Base-by-base conservation (phyloP, 768 basidiomycete genomes). In the Stropharia rugosoannulata region DNA sequence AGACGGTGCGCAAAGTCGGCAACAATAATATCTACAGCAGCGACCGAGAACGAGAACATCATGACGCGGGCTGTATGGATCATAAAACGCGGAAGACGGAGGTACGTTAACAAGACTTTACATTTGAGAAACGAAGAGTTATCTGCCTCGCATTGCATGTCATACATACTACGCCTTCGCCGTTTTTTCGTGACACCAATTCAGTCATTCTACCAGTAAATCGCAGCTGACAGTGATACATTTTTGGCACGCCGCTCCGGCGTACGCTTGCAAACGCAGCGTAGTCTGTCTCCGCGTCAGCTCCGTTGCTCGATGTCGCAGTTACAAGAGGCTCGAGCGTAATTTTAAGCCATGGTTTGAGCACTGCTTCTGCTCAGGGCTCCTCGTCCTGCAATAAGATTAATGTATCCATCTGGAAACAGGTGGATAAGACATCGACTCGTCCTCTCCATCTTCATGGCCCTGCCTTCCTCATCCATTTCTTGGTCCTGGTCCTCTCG, bases 251-350 rank as follows among this genome's bases (percentile, higher is more conserved):
- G 56, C 56, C 66, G 59, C 56, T 58, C 59, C 51, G 65, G 60
- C 41, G 64, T 65, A 39, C 67, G 50, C 44, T 64, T 68, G 50
- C n/a, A n/a, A 60, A 64, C 41, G 62, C 62, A 49, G 60, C 59
- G 47, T 76, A 66, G 13, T 77, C 74, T 27, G 71, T 55, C 54
- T 67, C 61, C 47, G 67, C 62, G 58, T 69, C 60, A 56, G 67
- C 54, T 58, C 67, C 55, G 54, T 70, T 57, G 64, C 69, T 38
- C 60, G 65, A 58, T 59, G 73, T 54, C 65, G 68, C 42, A 69
- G 66, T 57, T 59, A 74, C 69, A 12, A 82, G 81, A 4, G 85
- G 65, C 62, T 82, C 86, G 43, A 86, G 73, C 66, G 79, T 86
- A 63, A 87, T 87, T 61, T 82, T 85, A 16, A 87, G 76, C 5